Evolutionary conservation across 305 asterid species (phyloP), one percentile per base, ranked within the genome.

Genomic region (Stenogyne calaminthoides): DNA sequence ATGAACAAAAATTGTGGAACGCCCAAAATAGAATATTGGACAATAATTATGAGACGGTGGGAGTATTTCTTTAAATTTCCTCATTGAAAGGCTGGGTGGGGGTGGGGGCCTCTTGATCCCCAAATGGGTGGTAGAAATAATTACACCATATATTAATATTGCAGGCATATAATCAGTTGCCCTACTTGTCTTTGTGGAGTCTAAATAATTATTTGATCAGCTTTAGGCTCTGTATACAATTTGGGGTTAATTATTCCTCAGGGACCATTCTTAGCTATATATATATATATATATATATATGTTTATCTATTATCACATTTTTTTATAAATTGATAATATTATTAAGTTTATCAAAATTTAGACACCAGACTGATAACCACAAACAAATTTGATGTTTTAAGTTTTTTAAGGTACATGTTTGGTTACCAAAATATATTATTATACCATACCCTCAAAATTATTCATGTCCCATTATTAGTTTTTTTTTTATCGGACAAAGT

Each of bases 111-210:
- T 64, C 59, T 74, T 74, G 82, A 70, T 55, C 57, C 56, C 78
- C 34, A 57, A 19, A 56, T 77, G 69, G 83, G 89, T 87, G 92
- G 76, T 70, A 76, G 51, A 55, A 77, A 87, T 85, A 63, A 84
- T 85, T 73, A 84, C 49, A 4, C 42, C 73, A 51, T 69, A 25
- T 25, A 25, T 25, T 25, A 25, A 25, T 25, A 25, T 25, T 25
- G 76, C 39, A 7, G 39, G 39, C 39, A 34, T 34, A 36, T 36
- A 36, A 46, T 46, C 8, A 46, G 18, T 77, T 56, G 62, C 60
- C 32, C 60, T 55, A 55, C 60, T 55, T 55, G 72, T 70, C 73
- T 76, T 71, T 72, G 67, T 77, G 77, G 78, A 70, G 55, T 67
- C 64, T 34, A 62, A 16, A 83, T 77, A 19, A 77, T 76, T 63